Evolutionary conservation across 306 rosid species (phyloP).

Genomic region (Phaseolus lunatus): DNA sequence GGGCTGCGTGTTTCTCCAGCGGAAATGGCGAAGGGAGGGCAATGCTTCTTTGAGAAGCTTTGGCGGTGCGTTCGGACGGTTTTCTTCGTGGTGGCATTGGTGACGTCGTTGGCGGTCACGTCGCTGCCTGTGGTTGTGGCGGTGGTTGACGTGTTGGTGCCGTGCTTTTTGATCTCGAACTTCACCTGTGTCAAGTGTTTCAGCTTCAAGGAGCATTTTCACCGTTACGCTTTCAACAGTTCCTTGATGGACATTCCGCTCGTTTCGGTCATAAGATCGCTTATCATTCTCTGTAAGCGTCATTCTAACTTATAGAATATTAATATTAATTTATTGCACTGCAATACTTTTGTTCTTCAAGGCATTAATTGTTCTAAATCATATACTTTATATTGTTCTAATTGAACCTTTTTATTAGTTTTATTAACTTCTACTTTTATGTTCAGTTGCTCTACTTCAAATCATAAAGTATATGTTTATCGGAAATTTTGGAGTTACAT

Average conservation of each 20-base stretch:
- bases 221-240: conserved; percentile 87
- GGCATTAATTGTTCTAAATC: not conserved
- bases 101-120: conserved; percentile 78
- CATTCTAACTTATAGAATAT: conserved; percentile 2
- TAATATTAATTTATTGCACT: not conserved
- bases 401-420: conserved; percentile 4
- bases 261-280: conserved; percentile 84
- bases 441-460: conserved; percentile 24
- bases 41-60: conserved; percentile 66
- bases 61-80: conserved; percentile 77
- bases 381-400: not conserved
- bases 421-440: not conserved
- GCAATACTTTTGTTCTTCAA: conserved; percentile 8
- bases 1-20: conserved; percentile 37
- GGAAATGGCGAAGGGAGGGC: conserved; percentile 81
- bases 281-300: conserved; percentile 73
- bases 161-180: conserved; percentile 75
- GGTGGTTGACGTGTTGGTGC: conserved; percentile 72
- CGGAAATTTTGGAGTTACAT: not conserved
- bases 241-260: conserved; percentile 90
- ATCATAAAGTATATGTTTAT: not conserved
- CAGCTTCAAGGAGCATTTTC: conserved; percentile 71
- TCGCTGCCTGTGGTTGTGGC: conserved; percentile 91
- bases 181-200: conserved; percentile 82
- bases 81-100: conserved; percentile 85